Conservation (phyloP, 768 basidiomycete species). For the Scleroderma bovista region DNA sequence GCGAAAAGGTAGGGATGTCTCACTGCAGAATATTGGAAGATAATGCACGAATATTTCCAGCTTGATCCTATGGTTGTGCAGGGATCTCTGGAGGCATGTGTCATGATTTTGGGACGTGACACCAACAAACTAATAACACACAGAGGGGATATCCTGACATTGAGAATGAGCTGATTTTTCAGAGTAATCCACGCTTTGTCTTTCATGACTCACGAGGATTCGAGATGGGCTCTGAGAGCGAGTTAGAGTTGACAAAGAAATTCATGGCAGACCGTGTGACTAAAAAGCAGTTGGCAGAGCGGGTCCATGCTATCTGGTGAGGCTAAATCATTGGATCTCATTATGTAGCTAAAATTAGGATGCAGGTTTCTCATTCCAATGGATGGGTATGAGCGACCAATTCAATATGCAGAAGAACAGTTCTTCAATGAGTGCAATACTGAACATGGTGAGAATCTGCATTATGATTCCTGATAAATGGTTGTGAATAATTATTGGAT, state of each 20-base stretch:
- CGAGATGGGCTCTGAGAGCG: slow-evolving; percentile 28
- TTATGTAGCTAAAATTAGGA: neutral
- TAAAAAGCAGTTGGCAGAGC: too few relatives aligned
- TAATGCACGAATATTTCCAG: neutral
- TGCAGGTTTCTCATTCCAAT: slow-evolving; percentile 36
- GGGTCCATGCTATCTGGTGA: slow-evolving; percentile 38
- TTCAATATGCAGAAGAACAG: slow-evolving; percentile 22
- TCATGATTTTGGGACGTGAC: too few relatives aligned
- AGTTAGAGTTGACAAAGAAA: too few relatives aligned
- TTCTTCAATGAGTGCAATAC: slow-evolving; percentile 27
- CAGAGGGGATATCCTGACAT: slow-evolving; percentile 31
- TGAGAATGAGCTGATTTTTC: slow-evolving; percentile 24
- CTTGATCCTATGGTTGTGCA: too few relatives aligned
- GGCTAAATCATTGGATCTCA: neutral
- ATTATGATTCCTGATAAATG: too few relatives aligned
- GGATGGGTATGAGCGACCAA: slow-evolving; percentile 18
- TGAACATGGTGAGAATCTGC: too few relatives aligned
- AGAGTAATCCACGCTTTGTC: slow-evolving; percentile 28
- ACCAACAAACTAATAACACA: neutral
- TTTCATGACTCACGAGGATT: slow-evolving; percentile 41
- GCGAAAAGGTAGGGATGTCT: slow-evolving; percentile 12
- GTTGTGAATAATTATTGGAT: too few relatives aligned
- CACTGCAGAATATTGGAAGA: neutral
- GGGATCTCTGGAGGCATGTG: neutral
- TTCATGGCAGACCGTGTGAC: too few relatives aligned